phyloP scores from a whole-genome alignment of 225 moss, liverwort and hornwort genomes.

The Polytrichum commune region DNA sequence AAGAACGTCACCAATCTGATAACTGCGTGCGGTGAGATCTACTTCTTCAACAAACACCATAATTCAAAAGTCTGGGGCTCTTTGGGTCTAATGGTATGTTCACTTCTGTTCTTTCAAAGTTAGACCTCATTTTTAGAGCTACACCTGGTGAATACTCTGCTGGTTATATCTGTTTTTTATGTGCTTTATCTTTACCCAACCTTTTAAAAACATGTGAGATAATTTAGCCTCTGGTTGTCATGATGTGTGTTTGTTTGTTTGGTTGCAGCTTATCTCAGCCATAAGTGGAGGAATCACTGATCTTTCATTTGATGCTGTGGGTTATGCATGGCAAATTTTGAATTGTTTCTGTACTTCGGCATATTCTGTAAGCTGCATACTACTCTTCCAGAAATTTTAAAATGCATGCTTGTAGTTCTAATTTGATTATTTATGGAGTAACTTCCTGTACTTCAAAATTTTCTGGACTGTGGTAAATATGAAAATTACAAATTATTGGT shows the following conservation, averaged over 20 bases:
- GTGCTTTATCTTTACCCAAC: not conserved
- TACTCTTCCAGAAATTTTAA: not conserved
- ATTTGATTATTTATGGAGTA: too few relatives aligned
- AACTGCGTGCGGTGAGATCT: conserved; percentile 93
- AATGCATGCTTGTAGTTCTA: too few relatives aligned
- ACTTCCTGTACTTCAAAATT: too few relatives aligned
- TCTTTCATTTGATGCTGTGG: conserved; percentile 82
- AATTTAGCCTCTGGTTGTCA: too few relatives aligned
- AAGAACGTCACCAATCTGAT: conserved; percentile 98
- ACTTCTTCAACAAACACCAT: conserved; percentile 89
- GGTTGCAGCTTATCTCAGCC: conserved; percentile 78
- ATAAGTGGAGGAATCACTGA: conserved; percentile 92
- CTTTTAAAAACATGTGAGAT: too few relatives aligned
- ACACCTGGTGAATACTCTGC: too few relatives aligned
- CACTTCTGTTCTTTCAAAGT: not conserved
- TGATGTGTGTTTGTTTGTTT: too few relatives aligned
- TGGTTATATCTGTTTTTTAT: too few relatives aligned
- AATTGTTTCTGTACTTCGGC: conserved; percentile 97
- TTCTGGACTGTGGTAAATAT: too few relatives aligned
- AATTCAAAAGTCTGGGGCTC: conserved; percentile 91
- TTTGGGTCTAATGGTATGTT: conserved; percentile 77
- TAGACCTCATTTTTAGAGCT: too few relatives aligned
- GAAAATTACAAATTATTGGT: too few relatives aligned
- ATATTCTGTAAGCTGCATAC: conserved; percentile 67
- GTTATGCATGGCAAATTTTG: conserved; percentile 85